Evolutionary conservation across 2,329 filamentous ascomycete genomes (phyloP), one percentile per base, ranked within the genome.

Genomic region (Trichoderma sp.): DNA sequence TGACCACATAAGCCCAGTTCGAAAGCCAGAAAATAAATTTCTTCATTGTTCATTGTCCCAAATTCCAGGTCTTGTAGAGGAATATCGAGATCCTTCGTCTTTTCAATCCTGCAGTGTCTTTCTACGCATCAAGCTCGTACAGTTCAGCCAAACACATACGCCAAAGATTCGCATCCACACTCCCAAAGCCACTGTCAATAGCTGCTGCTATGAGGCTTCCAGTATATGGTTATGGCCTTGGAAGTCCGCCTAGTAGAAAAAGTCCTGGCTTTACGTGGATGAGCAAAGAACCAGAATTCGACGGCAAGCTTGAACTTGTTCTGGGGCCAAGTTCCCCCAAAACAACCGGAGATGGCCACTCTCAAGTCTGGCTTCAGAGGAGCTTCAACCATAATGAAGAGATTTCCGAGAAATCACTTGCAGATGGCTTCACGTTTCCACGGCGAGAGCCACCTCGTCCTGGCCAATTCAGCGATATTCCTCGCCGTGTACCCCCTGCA

Each of bases 381-480:
- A 43, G 67, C 4, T 32, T 64, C 24, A 46, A 34, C 3, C 28
- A 24, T n/a, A 65, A 49, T 32, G 58, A 68, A 37, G 58, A 68
- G 2, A 49, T 73, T 14, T 72, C 70, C 1, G 69, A 73, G 49
- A 49, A 63, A 4, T 54, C 65, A 8, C 60, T 72, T 2, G 49
- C 70, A 7, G 43, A 67, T 24, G 73, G 72, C 0, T 74, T 73
- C 52, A 68, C 65, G 5, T 74, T 74, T n/a, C 65, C 54, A 14
- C 56, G 55, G 16, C 69, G 70, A 49, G 64, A 52, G 46, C 55
- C 67, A n/a, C 70, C 68, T 54, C 72, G 69, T n/a, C 69, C 71
- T 0, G 72, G 72, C 2, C 73, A 74, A 14, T 73, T 71, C 11
- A 71, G 69, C 16, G 61, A 68, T 66, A 59, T 37, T 30, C 64